These are phyloP conservation scores for Penicillium sumatraense DNA, from an alignment of 2,329 filamentous ascomycete genomes.

Conservation along the genomic window DNA sequence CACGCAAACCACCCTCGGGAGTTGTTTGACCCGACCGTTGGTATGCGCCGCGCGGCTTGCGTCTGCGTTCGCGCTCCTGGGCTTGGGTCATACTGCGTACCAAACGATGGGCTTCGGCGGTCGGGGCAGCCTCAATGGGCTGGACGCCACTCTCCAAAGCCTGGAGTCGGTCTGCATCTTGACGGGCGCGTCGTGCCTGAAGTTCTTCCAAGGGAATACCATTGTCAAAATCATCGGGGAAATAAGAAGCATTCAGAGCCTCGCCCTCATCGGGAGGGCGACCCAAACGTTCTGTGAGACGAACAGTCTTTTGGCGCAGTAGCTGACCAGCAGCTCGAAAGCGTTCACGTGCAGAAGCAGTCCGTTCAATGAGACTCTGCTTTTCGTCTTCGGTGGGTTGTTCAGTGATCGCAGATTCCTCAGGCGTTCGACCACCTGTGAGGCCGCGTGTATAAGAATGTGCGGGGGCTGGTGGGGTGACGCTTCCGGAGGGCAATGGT, in stretches of 20 bases:
- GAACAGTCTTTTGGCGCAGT: conserved; percentile 34
- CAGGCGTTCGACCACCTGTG: conserved; percentile 10
- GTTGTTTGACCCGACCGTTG: conserved; percentile 38
- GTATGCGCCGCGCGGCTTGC: conserved; percentile 37
- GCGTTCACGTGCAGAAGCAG: conserved; percentile 27
- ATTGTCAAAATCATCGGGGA: conserved; percentile 36
- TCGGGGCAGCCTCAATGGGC: conserved; percentile 26
- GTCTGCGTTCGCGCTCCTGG: conserved; percentile 33
- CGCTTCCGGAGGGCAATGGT: conserved; percentile 22
- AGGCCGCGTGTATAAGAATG: conserved; percentile 20
- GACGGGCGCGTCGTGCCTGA: conserved; percentile 25
- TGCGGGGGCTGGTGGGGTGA: conserved; percentile 29
- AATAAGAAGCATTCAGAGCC: conserved; percentile 31
- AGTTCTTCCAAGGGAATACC: conserved; percentile 27
- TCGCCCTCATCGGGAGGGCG: conserved; percentile 38
- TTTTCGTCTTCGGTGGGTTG: conserved; percentile 18
- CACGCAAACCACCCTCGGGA: conserved; percentile 31
- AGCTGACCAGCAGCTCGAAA: conserved; percentile 34
- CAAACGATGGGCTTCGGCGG: conserved; percentile 43
- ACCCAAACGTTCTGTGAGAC: conserved; percentile 35
- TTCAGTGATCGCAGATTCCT: background rate
- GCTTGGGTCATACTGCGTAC: conserved; percentile 41
- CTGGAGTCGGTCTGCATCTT: conserved; percentile 19
- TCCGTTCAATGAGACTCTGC: conserved; percentile 15
- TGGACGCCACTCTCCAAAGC: conserved; percentile 25